Base-by-base conservation (phyloP, 2,329 filamentous ascomycete genomes). In the Tolypocladium ophioglossoides region DNA sequence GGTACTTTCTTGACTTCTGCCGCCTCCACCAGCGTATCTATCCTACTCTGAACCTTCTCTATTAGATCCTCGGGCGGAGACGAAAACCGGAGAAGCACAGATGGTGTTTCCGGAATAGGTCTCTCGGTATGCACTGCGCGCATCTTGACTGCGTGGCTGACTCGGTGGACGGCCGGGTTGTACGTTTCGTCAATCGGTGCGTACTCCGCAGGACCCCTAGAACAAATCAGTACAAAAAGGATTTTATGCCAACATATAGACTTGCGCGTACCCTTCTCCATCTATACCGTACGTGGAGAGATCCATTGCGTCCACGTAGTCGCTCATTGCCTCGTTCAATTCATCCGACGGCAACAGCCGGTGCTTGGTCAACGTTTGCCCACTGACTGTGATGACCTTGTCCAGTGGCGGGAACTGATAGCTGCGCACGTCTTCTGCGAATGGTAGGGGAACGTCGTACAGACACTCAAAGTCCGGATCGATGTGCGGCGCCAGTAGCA, bases 231-330 rank as follows among this genome's bases (percentile, higher is more conserved):
- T 20, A 44, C 10, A 22, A 24, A 4, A 18, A 32, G 34, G 1
- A 3, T 14, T 12, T 20, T 4, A 18, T 24, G 10, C 34, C 12
- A 7, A 16, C 30, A 16, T n/a, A 2, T 10, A 6, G 3, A 9
- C 37, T 35, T 14, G 4, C 58, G 62, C 77, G 63, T 70, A 88
- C 82, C 85, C 89, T 46, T 91, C 80, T 48, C 94, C 88, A 62
- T 95, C 86, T 48, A 76, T 79, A 11, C 78, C 86, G 63, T 86
- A 83, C 0, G 69, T 77, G 1, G 86, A 86, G 2, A 99, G 74
- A 63, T 96, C 91, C 92, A 99, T 96, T 9, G 82, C 83, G 66
- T 97, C 90, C 9, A 99, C 90, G 61, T 92, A 97, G 58, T 89
- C 83, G 66, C 85, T 86, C 91, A 99, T 97, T 1, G 90, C 86